Conservation (phyloP, 805 yeast genomes). For the Candida wancherniae region DNA sequence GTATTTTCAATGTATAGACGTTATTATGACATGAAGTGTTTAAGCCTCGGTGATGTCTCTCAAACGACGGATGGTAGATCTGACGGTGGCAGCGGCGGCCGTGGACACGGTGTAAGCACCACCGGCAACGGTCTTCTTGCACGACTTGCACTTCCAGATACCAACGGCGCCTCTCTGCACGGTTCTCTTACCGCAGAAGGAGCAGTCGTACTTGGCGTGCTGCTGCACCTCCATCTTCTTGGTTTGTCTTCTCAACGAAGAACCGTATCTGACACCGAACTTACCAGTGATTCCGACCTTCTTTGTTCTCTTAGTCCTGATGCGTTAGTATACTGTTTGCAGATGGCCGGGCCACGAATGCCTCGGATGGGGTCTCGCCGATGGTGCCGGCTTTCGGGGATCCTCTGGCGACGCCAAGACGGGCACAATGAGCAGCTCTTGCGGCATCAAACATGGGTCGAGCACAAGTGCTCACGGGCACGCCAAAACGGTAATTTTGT, state of each 20-base stretch:
- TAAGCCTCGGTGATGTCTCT: conserved; percentile 99
- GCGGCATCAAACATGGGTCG: too few species aligned
- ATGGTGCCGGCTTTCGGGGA: too few species aligned
- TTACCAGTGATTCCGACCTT: conserved; percentile 99
- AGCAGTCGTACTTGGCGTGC: conserved; percentile 97
- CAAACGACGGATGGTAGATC: conserved; percentile 99
- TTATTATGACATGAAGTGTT: conserved; percentile 24
- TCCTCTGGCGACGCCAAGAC: too few species aligned
- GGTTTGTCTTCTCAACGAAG: conserved; percentile 99
- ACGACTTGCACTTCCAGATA: conserved; percentile 96
- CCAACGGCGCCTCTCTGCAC: conserved; percentile 98
- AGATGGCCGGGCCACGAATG: too few species aligned
- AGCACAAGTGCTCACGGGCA: too few species aligned
- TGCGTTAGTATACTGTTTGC: conserved; percentile 50
- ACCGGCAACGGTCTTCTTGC: conserved; percentile 97
- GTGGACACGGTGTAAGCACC: conserved; percentile 99
- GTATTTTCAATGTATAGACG: conserved; percentile 15
- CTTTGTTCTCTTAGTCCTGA: conserved; percentile 99
- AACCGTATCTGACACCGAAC: conserved; percentile 99
- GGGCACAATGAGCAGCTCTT: too few species aligned
- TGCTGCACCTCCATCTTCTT: conserved; percentile 98
- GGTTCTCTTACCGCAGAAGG: conserved; percentile 99
- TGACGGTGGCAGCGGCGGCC: conserved; percentile 99
- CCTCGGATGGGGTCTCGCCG: too few species aligned
- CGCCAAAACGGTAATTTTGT: too few species aligned